Evolutionary conservation across 495 filamentous ascomycete species (phyloP).

Genomic region (Lepraria neglecta): DNA sequence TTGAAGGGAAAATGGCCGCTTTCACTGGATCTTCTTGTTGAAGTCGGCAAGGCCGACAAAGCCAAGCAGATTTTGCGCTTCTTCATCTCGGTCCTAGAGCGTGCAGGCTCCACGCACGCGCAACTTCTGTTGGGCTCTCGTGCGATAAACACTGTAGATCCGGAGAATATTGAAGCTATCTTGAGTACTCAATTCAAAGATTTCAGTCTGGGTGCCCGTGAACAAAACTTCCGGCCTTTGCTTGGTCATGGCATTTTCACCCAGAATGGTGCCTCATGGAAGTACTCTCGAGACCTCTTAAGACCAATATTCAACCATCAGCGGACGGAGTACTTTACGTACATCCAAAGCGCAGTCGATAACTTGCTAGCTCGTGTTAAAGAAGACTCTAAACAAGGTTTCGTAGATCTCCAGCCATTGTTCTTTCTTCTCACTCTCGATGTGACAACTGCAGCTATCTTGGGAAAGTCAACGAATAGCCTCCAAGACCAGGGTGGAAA

Average conservation of each 20-base stretch:
- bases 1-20: conserved; percentile 5
- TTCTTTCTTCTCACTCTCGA: conserved; percentile 48
- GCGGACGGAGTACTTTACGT: conserved; percentile 49
- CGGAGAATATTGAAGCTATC: conserved; percentile 40
- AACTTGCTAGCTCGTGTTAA: conserved; percentile 34
- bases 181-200: conserved; percentile 37
- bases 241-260: conserved; percentile 47
- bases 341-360: conserved; percentile 34
- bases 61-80: conserved; percentile 9
- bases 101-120: conserved; percentile 12
- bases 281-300: conserved; percentile 40
- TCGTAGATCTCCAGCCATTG: conserved; percentile 42
- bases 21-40: conserved; percentile 5
- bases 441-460: conserved; percentile 43
- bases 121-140: conserved; percentile 13
- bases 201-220: conserved; percentile 32
- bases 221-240: conserved; percentile 29
- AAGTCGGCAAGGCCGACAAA: conserved; percentile 10
- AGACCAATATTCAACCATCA: conserved; percentile 41
- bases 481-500: conserved; percentile 18
- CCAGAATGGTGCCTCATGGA: conserved; percentile 33
- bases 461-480: conserved; percentile 40
- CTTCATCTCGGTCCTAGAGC: conserved; percentile 13
- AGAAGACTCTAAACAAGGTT: conserved; percentile 7
- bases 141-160: conserved; percentile 34